Evolutionary conservation across 108 stramenopile genomes (phyloP), one percentile per base, ranked within the genome.

Genomic region (Cylindrotheca fusiformis): DNA sequence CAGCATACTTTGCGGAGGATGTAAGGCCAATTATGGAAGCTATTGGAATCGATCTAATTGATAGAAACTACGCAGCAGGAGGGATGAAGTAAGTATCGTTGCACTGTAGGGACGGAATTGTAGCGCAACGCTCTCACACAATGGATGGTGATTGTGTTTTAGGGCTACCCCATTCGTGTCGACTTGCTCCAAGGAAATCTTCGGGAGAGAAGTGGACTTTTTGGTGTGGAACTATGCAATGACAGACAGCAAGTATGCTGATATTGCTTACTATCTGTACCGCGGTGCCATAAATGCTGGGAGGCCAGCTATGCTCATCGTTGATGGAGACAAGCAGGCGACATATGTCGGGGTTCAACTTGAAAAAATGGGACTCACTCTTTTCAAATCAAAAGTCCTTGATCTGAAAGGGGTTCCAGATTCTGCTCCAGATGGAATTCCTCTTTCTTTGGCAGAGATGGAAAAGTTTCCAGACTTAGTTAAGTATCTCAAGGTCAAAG

Each of bases 51-150:
- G 63, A 78, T 21, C 83, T 91, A 60, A 57, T 67, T 26, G 82
- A 71, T n/a, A 74, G 80, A n/a, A 87, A 85, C 61, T 85, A 85
- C 60, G 89, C 80, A 45, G 82, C 83, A 83, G 89, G 89, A 24
- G 82, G 82, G 27, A 83, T 78, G 10, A 25, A 52, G 5, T 81
- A 76, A 1, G 82, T 53, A 18, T 74, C 78, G 0, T 41, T 6
- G 10, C 14, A 14, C 14, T 41, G 10, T 41, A 10, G 36, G 10
- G 36, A 41, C 36, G 10, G 6, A 10, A 10, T 14, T 14, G 36
- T 41, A 14, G 36, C 36, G 36, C 36, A 41, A 41, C 36, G 6
- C 36, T 41, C 36, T 41, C 6, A 14, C 14, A 10, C 36, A 14
- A 41, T 41, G 36, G n/a, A 41, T 41, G 36, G 36, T 41, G 36